Evolutionary conservation across 1,284 basidiomycete genomes (phyloP), one percentile per base, ranked within the genome.

Genomic region (Tranzscheliella williamsii): DNA sequence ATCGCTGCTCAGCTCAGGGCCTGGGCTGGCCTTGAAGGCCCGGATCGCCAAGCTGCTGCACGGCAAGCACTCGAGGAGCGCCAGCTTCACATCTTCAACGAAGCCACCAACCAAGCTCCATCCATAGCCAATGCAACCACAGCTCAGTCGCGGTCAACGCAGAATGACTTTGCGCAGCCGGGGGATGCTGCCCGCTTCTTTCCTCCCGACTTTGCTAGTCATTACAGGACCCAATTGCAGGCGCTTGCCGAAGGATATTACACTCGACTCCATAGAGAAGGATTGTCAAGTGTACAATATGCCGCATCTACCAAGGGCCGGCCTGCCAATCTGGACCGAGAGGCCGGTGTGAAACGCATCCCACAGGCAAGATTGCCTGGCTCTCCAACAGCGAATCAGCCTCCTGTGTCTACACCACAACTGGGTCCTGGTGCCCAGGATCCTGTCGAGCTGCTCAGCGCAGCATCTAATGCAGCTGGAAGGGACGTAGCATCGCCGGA

Each of bases 1-100:
- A 61, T 72, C 12, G 68, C 68, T 4, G 42, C 34, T n/a, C 65
- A 64, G 44, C 56, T 72, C 3, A 37, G 56, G 4, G 70, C 69
- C 6, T 72, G 67, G 71, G 72, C 71, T 11, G 72, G 72, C 8
- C 61, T 75, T n/a, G 64, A 75, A 27, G 72, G 72, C 5, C 67
- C 60, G 13, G 52, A 75, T 23, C 42, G 48, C 4, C 72, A 74
- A 35, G 60, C 50, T 8, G 31, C 69, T 44, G 72, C 72, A 21
- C 47, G 67, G 2, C 38, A 56, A 16, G 43, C 53, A 12, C 57
- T 74, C 18, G 60, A 73, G n/a, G 38, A 65, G 24, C 47, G 61
- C 5, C 63, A 69, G 38, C 39, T 41, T 15, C 63, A 69, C 15
- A 44, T 72, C 30, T 48, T 62, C 40, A 48, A 44, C 34, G 51